Evolutionary conservation across 2,329 filamentous ascomycete species (phyloP), one percentile per base, ranked within the genome.

Genomic region (Mollisiaceae sp.): DNA sequence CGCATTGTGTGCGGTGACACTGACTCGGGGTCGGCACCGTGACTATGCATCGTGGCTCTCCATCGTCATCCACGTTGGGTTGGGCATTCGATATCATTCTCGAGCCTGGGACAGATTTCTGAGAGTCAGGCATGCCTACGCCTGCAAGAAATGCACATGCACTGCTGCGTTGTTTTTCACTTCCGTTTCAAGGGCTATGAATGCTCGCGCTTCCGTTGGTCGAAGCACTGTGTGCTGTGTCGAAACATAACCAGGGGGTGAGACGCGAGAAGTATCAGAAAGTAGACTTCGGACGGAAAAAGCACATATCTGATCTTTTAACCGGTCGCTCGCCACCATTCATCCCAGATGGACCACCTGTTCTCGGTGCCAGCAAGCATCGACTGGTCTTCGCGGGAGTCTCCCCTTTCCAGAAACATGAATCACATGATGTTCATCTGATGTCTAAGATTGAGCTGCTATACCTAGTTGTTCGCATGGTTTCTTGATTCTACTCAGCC

Each of bases 281-380:
- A 35, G 32, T 39, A 60, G 43, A 66, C 43, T 64, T 67, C 60
- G 60, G 65, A 67, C 62, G 65, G 56, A 63, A 55, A 55, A 45
- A 60, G 20, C 32, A 55, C 32, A 56, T n/a, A 41, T 45, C 54
- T 45, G 24, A 32, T 38, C 41, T 50, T 64, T 60, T 50, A 36
- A 20, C 58, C 43, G 39, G 11, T 32, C 38, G 22, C 38, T 18
- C 43, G 22, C 22, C 58, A 4, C 50, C 24, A 54, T 32, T 54
- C 27, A n/a, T 36, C 22, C 4, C 24, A 50, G 14, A 36, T 36
- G 45, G 20, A 43, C 58, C 41, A 50, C 58, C 27, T 50, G 14
- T 60, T 50, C 35, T 59, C 24, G 15, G 24, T n/a, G 9, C 50
- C 24, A 54, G 50, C 50, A 35, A 54, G 50, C 24, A 54, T 54